phyloP scores from a whole-genome alignment of 2,329 filamentous ascomycete genomes.

The Sarocladium kiliense region DNA sequence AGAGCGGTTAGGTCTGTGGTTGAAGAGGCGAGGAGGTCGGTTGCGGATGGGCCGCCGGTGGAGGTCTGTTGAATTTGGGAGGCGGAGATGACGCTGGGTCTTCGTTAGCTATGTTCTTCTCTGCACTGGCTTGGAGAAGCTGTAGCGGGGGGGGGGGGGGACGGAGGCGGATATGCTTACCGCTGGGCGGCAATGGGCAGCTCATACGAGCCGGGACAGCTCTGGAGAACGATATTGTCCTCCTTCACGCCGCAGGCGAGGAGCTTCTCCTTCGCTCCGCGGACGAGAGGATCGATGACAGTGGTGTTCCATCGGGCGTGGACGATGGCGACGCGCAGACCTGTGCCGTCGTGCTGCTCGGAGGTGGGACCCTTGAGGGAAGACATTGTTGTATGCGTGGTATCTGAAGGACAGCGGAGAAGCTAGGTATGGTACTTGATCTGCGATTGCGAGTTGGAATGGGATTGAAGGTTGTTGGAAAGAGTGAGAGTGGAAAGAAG shows the following conservation, averaged over 20 bases:
- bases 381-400: not conserved
- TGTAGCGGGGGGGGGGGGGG: not conserved
- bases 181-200: slow-evolving; percentile 85
- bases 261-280: slow-evolving; percentile 74
- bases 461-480: too few relatives aligned
- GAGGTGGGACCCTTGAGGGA: slow-evolving; percentile 53
- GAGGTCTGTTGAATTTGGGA: slow-evolving; percentile 78
- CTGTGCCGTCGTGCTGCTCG: slow-evolving; percentile 60
- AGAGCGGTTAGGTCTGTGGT: slow-evolving; percentile 61
- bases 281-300: slow-evolving; percentile 81
- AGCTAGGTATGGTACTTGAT: too few relatives aligned
- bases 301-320: slow-evolving; percentile 92
- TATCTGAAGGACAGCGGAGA: not conserved
- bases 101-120: not conserved
- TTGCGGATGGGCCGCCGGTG: slow-evolving; percentile 58
- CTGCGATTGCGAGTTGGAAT: too few relatives aligned
- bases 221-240: slow-evolving; percentile 83
- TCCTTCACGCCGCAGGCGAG: slow-evolving; percentile 74
- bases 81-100: slow-evolving; percentile 68
- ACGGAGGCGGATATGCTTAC: slow-evolving; percentile 38
- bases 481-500: too few relatives aligned
- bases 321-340: slow-evolving; percentile 86
- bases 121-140: not conserved
- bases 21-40: slow-evolving; percentile 68
- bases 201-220: slow-evolving; percentile 92